A percentile compares a stretch with the other conserved stretches of the same genome.
Conservation (phyloP, 352 stramenopile genomes). For the Phytophthora sp. region DNA sequence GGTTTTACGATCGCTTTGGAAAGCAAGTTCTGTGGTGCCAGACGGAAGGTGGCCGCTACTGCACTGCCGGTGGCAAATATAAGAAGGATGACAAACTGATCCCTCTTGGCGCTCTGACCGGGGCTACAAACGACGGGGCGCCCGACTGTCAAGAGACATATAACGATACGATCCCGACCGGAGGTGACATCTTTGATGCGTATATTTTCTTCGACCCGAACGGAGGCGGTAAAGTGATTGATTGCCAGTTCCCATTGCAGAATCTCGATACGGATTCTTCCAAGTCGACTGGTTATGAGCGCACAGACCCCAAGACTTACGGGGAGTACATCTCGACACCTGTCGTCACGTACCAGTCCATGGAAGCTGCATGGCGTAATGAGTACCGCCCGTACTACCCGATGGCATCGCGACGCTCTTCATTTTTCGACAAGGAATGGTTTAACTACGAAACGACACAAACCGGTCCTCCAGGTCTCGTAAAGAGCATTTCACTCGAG, state of each 20-base stretch:
- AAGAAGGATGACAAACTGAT: constrained; percentile 42
- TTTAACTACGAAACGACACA: constrained; percentile 69
- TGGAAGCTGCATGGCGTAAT: constrained; percentile 54
- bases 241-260: constrained; percentile 85
- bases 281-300: constrained; percentile 53
- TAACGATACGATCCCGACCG: constrained; percentile 52
- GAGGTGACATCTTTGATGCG: constrained; percentile 70
- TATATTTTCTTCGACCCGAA: constrained; percentile 83
- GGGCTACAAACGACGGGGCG: constrained; percentile 32
- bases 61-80: constrained; percentile 70
- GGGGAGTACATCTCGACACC: constrained; percentile 45
- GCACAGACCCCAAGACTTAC: constrained; percentile 57
- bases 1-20: constrained; percentile 82
- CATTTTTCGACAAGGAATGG: constrained; percentile 91
- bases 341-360: constrained; percentile 71
- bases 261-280: constrained; percentile 60
- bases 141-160: constrained; percentile 54
- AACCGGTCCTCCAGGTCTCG: constrained; percentile 51
- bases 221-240: constrained; percentile 66
- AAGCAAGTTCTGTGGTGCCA: constrained; percentile 90
- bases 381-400: constrained; percentile 91
- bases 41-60: constrained; percentile 63
- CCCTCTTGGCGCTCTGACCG: constrained; percentile 40
- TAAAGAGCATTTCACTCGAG: constrained; percentile 53
- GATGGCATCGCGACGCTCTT: constrained; percentile 76